Evolutionary conservation across 306 rosid genomes (phyloP).

Genomic region (Cucurbita maxima): DNA sequence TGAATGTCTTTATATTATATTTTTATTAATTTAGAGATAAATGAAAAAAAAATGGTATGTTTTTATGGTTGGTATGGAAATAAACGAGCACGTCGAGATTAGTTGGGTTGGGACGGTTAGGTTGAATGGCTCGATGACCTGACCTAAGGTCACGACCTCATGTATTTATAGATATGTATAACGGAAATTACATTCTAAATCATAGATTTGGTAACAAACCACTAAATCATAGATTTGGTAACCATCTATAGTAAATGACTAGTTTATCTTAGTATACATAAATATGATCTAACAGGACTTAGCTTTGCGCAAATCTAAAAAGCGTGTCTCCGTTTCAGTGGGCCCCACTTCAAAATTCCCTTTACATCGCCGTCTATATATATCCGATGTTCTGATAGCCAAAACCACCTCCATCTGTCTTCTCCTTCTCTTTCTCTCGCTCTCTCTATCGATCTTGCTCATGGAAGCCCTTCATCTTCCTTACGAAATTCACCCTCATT

Average conservation of each 20-base stretch:
- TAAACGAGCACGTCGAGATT: neutral
- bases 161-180: no score
- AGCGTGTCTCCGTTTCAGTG: neutral
- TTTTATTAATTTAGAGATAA: no score
- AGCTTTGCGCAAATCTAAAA: neutral
- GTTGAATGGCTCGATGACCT: no score
- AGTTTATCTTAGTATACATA: no score
- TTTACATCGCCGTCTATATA: neutral
- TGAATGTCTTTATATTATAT: no score
- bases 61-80: neutral
- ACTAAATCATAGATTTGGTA: no score
- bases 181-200: no score
- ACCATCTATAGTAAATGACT: no score
- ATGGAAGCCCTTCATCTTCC: slow-evolving; percentile 6
- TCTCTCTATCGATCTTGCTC: neutral
- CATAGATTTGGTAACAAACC: no score
- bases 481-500: slow-evolving; percentile 7
- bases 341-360: neutral
- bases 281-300: no score
- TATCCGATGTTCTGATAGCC: no score
- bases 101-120: neutral
- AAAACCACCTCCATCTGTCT: neutral
- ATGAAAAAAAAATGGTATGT: neutral
- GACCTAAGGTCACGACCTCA: no score
- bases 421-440: neutral